phyloP scores from a whole-genome alignment of 2,329 filamentous ascomycete species.

The Colletotrichum musicola region DNA sequence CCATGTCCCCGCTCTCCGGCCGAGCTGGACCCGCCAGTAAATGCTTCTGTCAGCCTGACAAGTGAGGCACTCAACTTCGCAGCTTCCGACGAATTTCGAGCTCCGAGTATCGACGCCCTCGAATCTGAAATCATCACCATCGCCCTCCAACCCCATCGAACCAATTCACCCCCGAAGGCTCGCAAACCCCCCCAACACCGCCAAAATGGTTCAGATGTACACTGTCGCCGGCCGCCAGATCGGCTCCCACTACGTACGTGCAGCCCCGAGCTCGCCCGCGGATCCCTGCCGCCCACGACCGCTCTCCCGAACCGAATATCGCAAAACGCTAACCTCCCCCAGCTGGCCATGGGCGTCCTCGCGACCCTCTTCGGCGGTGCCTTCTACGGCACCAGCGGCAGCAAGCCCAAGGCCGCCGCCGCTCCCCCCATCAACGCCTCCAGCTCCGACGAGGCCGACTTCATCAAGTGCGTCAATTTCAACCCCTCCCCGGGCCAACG shows the following conservation, averaged over 20 bases:
- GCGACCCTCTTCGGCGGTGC: constrained; percentile 56
- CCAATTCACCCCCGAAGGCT: constrained; percentile 44
- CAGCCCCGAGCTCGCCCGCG: constrained; percentile 31
- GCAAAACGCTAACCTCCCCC: constrained; percentile 41
- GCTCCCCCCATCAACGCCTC: constrained; percentile 72
- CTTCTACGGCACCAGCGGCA: constrained; percentile 58
- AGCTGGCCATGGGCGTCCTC: constrained; percentile 72
- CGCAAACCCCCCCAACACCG: constrained; percentile 45
- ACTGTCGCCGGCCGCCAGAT: constrained; percentile 70
- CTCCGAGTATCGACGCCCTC: constrained; percentile 37
- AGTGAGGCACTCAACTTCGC: constrained; percentile 20
- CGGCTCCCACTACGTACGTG: constrained; percentile 72
- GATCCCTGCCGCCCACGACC: constrained; percentile 10
- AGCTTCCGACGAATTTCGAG: constrained; percentile 42
- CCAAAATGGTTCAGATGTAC: constrained; percentile 65
- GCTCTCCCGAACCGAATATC: constrained; percentile 22
- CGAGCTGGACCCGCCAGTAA: not conserved
- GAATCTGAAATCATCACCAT: constrained; percentile 43
- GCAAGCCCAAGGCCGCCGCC: constrained; percentile 57
- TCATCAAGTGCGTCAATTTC: constrained; percentile 68
- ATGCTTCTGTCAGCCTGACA: constrained; percentile 7
- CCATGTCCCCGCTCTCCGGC: not conserved
- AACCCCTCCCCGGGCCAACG: not conserved
- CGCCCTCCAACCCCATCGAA: constrained; percentile 45
- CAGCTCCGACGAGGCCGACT: constrained; percentile 73